Evolutionary conservation across 768 basidiomycete species (phyloP).

Genomic region (Russula emetica): DNA sequence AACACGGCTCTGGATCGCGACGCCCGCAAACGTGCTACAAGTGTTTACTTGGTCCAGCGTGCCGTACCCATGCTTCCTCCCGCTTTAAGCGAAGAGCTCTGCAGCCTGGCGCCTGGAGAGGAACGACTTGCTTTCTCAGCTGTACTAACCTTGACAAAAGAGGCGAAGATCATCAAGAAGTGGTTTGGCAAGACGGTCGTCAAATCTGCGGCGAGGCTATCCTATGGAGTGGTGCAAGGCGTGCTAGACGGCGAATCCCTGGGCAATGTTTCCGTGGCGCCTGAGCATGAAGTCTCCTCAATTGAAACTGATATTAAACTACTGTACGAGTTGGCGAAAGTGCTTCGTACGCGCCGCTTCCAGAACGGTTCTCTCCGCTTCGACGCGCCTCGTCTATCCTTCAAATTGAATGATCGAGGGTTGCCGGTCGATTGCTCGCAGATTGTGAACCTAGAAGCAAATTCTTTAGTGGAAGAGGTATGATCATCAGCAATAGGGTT

Average conservation of each 20-base stretch:
- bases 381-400: constrained; percentile 64
- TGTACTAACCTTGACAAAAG: constrained; percentile 78
- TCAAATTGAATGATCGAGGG: constrained; percentile 75
- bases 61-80: constrained; percentile 97
- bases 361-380: constrained; percentile 76
- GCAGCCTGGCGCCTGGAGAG: constrained; percentile 81
- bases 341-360: constrained; percentile 67
- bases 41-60: constrained; percentile 94
- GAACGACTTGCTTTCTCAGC: constrained; percentile 92
- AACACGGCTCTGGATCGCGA: constrained; percentile 98
- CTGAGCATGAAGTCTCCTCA: constrained; percentile 55
- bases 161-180: constrained; percentile 78
- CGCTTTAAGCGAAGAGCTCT: constrained; percentile 85
- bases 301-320: constrained; percentile 73
- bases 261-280: constrained; percentile 46
- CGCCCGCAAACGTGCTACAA: constrained; percentile 94
- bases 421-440: constrained; percentile 75
- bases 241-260: constrained; percentile 73
- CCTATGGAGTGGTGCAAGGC: constrained; percentile 77
- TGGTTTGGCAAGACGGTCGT: constrained; percentile 94
- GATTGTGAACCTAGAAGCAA: constrained; percentile 62
- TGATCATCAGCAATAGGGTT: not conserved
- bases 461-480: constrained; percentile 87
- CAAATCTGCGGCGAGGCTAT: constrained; percentile 80
- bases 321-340: constrained; percentile 64